These are phyloP conservation scores for Penicillium olsonii DNA, from an alignment of 2,329 filamentous ascomycete species.

Conservation along the genomic window DNA sequence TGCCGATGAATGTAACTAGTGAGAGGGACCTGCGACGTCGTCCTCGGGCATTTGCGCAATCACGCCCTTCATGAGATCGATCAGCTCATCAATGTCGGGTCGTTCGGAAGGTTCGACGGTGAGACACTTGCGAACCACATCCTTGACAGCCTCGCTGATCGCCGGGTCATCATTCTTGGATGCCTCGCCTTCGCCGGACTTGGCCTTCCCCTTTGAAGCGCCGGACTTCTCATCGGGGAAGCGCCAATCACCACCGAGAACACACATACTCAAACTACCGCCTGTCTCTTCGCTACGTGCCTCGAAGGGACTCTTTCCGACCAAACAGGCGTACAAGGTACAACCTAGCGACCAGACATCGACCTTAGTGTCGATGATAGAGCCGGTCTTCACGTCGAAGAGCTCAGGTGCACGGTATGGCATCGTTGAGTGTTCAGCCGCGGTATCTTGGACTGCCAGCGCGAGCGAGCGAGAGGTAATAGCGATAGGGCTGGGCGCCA, in stretches of 20 bases:
- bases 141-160: slow-evolving; percentile 80
- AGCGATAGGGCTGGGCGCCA: slow-evolving; percentile 81
- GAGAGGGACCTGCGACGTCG: slow-evolving; percentile 28
- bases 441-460: slow-evolving; percentile 88
- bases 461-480: slow-evolving; percentile 90
- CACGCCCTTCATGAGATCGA: slow-evolving; percentile 72
- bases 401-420: slow-evolving; percentile 96
- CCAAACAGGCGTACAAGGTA: slow-evolving; percentile 94
- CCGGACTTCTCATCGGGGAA: slow-evolving; percentile 82
- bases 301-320: slow-evolving; percentile 96
- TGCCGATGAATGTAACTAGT: slow-evolving; percentile 16
- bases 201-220: slow-evolving; percentile 60
- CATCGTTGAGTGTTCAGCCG: slow-evolving; percentile 97
- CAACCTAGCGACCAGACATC: slow-evolving; percentile 98
- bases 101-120: slow-evolving; percentile 83
- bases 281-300: slow-evolving; percentile 94
- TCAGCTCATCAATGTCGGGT: slow-evolving; percentile 83
- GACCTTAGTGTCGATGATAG: slow-evolving; percentile 90
- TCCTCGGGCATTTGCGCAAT: slow-evolving; percentile 67
- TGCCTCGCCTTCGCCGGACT: slow-evolving; percentile 33
- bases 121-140: slow-evolving; percentile 84
- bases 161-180: slow-evolving; percentile 47
- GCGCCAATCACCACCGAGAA: slow-evolving; percentile 90
- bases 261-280: slow-evolving; percentile 87
- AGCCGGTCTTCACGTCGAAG: slow-evolving; percentile 94